These are phyloP conservation scores for Quercus suber DNA, from an alignment of 306 rosid species.

Conservation along the genomic window DNA sequence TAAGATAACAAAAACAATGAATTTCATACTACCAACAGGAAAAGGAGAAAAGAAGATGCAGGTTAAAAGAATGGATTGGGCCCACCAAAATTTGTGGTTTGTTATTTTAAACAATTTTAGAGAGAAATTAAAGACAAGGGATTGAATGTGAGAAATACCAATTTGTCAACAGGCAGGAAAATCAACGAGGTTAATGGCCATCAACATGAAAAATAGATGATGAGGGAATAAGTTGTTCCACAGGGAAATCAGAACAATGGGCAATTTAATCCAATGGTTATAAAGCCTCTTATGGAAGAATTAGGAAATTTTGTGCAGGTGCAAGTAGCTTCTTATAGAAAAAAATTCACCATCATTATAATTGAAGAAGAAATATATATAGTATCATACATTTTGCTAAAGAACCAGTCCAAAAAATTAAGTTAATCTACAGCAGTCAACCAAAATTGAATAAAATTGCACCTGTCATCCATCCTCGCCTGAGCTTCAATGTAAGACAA, in stretches of 20 bases:
- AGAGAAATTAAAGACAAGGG: not conserved
- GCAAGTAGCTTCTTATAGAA: not conserved
- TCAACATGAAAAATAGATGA: not conserved
- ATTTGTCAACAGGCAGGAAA: not conserved
- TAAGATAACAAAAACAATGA: not conserved
- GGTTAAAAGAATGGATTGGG: not conserved
- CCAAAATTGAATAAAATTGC: conserved; percentile 25
- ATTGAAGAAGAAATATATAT: not conserved
- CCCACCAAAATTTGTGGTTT: not conserved
- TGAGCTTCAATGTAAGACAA: conserved; percentile 96
- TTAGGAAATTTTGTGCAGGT: not conserved
- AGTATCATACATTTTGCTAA: not conserved
- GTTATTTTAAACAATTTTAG: not conserved
- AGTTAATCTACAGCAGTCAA: not conserved
- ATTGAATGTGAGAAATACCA: not conserved
- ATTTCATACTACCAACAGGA: not conserved
- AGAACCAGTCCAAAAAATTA: not conserved
- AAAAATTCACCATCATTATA: not conserved
- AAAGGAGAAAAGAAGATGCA: not conserved
- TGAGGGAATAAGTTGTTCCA: not conserved
- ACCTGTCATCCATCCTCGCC: conserved; percentile 99
- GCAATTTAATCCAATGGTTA: not conserved
- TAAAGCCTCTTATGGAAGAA: not conserved
- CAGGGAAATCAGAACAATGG: not conserved
- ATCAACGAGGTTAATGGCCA: not conserved